These are phyloP conservation scores for Teunomyces kruisii DNA, from an alignment of 805 yeast genomes.

Conservation along the genomic window DNA sequence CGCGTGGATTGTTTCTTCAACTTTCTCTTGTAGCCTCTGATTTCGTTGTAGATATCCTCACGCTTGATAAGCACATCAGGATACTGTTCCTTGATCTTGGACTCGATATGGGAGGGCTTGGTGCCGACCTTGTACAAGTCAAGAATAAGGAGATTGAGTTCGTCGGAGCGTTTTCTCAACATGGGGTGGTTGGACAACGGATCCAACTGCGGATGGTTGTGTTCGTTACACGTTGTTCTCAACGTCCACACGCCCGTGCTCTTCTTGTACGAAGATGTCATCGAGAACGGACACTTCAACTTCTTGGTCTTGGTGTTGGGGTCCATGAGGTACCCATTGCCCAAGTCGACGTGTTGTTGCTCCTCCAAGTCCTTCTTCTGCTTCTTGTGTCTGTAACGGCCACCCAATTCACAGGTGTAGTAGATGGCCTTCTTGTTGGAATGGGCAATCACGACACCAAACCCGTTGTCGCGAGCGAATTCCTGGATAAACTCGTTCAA, in stretches of 20 bases:
- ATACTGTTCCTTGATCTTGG: conserved; percentile 49
- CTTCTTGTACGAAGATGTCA: conserved; percentile 56
- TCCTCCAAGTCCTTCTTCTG: conserved; percentile 21
- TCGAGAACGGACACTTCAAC: conserved; percentile 57
- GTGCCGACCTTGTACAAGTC: conserved; percentile 55
- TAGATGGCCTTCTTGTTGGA: conserved; percentile 58
- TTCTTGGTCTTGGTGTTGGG: conserved; percentile 48
- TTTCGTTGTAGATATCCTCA: conserved; percentile 59
- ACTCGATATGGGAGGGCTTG: conserved; percentile 54
- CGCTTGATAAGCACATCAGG: conserved; percentile 56
- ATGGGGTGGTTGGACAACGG: conserved; percentile 57
- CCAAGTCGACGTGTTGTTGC: conserved; percentile 24
- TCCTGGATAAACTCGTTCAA: conserved; percentile 55
- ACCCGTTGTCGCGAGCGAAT: conserved; percentile 56
- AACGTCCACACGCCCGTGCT: conserved; percentile 51
- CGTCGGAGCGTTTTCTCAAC: conserved; percentile 54
- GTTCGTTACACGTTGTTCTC: conserved; percentile 54
- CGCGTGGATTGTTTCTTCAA: conserved; percentile 40
- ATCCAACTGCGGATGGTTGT: conserved; percentile 58
- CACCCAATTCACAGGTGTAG: conserved; percentile 60
- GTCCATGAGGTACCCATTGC: conserved; percentile 37
- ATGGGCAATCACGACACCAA: conserved; percentile 60
- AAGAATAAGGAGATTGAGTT: conserved; percentile 50
- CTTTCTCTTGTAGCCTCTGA: conserved; percentile 54
- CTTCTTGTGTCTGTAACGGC: conserved; percentile 53